Evolutionary conservation across 1,284 basidiomycete genomes (phyloP), one percentile per base, ranked within the genome.

Genomic region (Rhodotorula sp.): DNA sequence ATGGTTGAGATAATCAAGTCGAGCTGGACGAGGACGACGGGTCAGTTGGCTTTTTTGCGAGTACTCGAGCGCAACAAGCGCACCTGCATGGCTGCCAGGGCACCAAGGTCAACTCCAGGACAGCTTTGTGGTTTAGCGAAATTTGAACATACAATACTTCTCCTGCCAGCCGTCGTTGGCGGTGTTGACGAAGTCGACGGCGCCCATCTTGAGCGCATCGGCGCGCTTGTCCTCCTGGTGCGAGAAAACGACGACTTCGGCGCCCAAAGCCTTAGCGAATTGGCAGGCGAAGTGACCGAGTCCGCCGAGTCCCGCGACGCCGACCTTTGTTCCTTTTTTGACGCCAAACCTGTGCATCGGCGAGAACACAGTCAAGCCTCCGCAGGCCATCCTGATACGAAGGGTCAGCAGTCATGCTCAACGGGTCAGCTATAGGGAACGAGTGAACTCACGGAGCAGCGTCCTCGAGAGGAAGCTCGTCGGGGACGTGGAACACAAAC

Each of bases 401-500:
- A 34, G 27, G 3, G 27, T 57, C 24, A 27, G 4, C 29, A 22
- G 19, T 4, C 4, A 9, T 30, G 27, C 22, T 30, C 13, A 46
- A 4, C 6, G 17, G 24, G 27, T 20, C 6, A 13, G n/a, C 15
- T 29, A 82, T 81, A 48, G 79, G 81, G 48, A 79, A 57, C 24
- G 86, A 32, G 13, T 2, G 87, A 68, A 86, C 82, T 51, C 87
- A 62, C 61, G 62, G 67, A n/a, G 74, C 73, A 8, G 84, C 88
- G 71, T 86, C 80, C 66, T 84, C 84, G 4, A 85, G 84, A 49
- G 83, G 80, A 63, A 90, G 79, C 10, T 75, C 82, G 9, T 88
- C 85, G 0, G 89, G 89, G 61, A 91, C 85, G 20, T 85, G 83
- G 81, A 90, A 89, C 57, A 88, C 87, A 76, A 88, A 90, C 69